Base-by-base conservation (phyloP, 768 basidiomycete species). In the Mycena rosella region DNA sequence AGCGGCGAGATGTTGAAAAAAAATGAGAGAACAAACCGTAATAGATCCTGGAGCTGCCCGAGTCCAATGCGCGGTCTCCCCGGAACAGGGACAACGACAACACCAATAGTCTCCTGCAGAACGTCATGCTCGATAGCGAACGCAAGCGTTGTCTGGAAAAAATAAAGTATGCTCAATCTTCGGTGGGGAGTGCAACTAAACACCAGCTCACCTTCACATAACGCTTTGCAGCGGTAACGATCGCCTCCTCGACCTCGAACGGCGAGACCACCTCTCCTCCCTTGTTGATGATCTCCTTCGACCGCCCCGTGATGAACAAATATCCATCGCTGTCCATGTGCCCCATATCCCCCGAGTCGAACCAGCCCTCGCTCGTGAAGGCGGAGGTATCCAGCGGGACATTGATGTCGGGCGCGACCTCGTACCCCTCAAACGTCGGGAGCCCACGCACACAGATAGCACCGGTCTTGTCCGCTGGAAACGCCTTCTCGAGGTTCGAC, bases 201-300 rank as follows among this genome's bases (percentile, higher is more conserved):
- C 32, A 34, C 32, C 2, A 24, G 48, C 55, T 10, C 51, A 81
- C 82, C 76, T 81, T 82, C 29, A 85, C 83, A 45, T 74, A 74
- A 34, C 77, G 77, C 72, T 79, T 82, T 7, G 84, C 83, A 13
- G 80, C 81, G 17, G 75, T 79, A 44, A 79, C 73, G 40, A 89
- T 76, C 11, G 88, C 88, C 63, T 87, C 85, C 76, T 89, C 88
- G 26, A 89, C 77, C 76, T 89, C 88, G 63, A 89, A 85, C 1
- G 88, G 88, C 8, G 85, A 86, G 45, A 88, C 84, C 55, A 88
- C 87, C 76, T 89, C 87, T 10, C 88, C 88, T 15, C 87, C 88
- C 67, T 85, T 84, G 70, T 85, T 85, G 68, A 87, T 87, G 66
- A 88, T 85, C 77, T 89, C 88, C 74, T 89, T 89, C 18, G 87